Percentiles rank a stretch among this genome's conserved stretches.
These are phyloP conservation scores for Aspergillus coremiiformis DNA, from an alignment of 495 filamentous ascomycete species.

Conservation along the genomic window DNA sequence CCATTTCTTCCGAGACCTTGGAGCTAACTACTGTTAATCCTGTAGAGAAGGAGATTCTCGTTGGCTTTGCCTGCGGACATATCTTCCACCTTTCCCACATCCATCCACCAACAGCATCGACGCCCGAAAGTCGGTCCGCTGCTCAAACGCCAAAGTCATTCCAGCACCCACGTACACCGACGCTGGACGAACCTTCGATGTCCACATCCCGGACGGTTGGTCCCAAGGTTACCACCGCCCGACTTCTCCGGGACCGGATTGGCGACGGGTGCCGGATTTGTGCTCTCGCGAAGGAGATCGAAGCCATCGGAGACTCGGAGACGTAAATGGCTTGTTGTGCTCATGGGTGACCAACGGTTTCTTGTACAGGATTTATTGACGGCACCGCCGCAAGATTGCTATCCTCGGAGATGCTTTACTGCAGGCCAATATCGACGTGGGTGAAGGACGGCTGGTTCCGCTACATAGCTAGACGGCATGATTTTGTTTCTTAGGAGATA, in stretches of 20 bases:
- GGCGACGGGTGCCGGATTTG: conserved; percentile 66
- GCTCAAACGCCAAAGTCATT: conserved; percentile 27
- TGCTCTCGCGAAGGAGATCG: conserved; percentile 35
- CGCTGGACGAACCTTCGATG: conserved; percentile 13
- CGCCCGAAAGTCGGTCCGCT: conserved; percentile 16
- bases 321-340: conserved; percentile 5
- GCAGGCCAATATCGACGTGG: background rate
- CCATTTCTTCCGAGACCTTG: background rate
- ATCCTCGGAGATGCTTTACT: background rate
- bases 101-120: conserved; percentile 37
- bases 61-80: conserved; percentile 89
- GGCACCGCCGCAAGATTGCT: background rate
- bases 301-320: conserved; percentile 26
- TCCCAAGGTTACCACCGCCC: conserved; percentile 82
- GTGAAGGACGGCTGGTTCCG: conserved; percentile 5
- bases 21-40: background rate
- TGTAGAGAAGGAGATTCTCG: conserved; percentile 64
- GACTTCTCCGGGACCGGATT: conserved; percentile 65
- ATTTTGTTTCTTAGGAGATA: conserved; percentile 26
- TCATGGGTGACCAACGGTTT: background rate
- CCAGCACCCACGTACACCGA: conserved; percentile 17
- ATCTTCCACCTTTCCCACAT: conserved; percentile 84
- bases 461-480: conserved; percentile 9
- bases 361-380: background rate
- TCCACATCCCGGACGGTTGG: conserved; percentile 57